These are phyloP conservation scores for Aegle marmelos DNA, from an alignment of 345 rosid species.

Conservation along the genomic window DNA sequence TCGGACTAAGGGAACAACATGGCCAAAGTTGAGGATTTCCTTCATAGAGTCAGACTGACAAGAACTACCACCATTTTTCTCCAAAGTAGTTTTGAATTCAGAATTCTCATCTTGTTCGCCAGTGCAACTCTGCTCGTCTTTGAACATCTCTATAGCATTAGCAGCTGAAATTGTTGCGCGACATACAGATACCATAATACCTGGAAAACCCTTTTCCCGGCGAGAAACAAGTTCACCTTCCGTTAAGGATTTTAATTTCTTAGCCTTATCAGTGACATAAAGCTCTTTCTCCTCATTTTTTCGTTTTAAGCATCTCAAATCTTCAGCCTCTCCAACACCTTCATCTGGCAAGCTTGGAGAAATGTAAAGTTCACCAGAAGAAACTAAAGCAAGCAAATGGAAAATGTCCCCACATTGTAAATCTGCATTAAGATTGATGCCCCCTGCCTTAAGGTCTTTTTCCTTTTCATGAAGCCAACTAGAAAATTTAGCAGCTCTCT, in stretches of 20 bases:
- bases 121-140: conserved; percentile 31
- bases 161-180: conserved; percentile 42
- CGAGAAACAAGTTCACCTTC: conserved; percentile 83
- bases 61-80: conserved; percentile 20
- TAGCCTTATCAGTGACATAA: conserved; percentile 42
- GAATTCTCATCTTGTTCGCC: conserved; percentile 30
- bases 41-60: conserved; percentile 32
- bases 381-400: conserved; percentile 67
- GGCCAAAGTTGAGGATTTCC: conserved; percentile 36
- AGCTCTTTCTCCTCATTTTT: conserved; percentile 59
- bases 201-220: conserved; percentile 94
- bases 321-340: conserved; percentile 95
- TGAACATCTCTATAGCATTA: conserved; percentile 50
- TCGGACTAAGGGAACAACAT: conserved; percentile 32
- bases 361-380: conserved; percentile 70
- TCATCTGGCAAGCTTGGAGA: conserved; percentile 72
- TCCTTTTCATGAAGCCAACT: conserved; percentile 62
- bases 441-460: conserved; percentile 53
- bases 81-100: conserved; percentile 23
- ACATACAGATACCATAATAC: conserved; percentile 54
- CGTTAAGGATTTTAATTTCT: conserved; percentile 53
- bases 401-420: conserved; percentile 92
- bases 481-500: conserved; percentile 75
- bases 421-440: conserved; percentile 55
- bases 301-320: conserved; percentile 68